phyloP scores from a whole-genome alignment of 2,329 filamentous ascomycete genomes.

The Plenodomus biglobosus region DNA sequence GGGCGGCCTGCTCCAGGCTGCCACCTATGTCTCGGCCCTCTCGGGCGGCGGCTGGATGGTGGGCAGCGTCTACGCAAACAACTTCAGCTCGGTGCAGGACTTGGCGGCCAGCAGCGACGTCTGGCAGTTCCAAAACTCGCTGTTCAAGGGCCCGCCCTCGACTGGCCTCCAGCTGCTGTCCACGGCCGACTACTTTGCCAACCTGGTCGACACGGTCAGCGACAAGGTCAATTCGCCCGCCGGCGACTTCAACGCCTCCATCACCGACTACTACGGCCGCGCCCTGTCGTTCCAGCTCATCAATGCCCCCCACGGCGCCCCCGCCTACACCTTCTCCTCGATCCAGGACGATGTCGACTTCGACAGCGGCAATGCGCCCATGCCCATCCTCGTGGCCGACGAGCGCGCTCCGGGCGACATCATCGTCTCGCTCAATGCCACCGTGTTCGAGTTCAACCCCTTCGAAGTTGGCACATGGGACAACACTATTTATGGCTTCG shows the following conservation, averaged over 20 bases:
- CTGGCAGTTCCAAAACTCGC: constrained; percentile 65
- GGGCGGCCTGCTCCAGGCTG: constrained; percentile 76
- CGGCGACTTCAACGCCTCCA: constrained; percentile 63
- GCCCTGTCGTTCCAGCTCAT: constrained; percentile 85
- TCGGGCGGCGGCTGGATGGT: constrained; percentile 85
- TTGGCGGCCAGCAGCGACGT: constrained; percentile 57
- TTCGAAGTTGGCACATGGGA: constrained; percentile 80
- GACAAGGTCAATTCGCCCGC: constrained; percentile 62
- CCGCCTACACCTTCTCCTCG: constrained; percentile 79
- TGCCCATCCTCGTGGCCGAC: constrained; percentile 74
- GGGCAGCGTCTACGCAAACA: constrained; percentile 75
- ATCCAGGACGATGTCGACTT: constrained; percentile 68
- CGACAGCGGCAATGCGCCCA: constrained; percentile 62
- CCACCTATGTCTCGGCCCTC: constrained; percentile 78
- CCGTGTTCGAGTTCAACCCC: constrained; percentile 75
- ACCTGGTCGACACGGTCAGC: constrained; percentile 60
- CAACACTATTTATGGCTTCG: constrained; percentile 70
- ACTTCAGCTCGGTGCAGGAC: constrained; percentile 69
- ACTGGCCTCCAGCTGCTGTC: constrained; percentile 56
- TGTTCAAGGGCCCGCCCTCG: constrained; percentile 60
- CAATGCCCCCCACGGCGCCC: constrained; percentile 72
- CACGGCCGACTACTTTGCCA: constrained; percentile 63
- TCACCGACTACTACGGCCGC: constrained; percentile 88
- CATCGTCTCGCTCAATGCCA: constrained; percentile 69
- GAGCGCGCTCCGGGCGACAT: constrained; percentile 63